Evolutionary conservation across 2,329 filamentous ascomycete genomes (phyloP), one percentile per base, ranked within the genome.

Genomic region (Claviceps pazoutovae): DNA sequence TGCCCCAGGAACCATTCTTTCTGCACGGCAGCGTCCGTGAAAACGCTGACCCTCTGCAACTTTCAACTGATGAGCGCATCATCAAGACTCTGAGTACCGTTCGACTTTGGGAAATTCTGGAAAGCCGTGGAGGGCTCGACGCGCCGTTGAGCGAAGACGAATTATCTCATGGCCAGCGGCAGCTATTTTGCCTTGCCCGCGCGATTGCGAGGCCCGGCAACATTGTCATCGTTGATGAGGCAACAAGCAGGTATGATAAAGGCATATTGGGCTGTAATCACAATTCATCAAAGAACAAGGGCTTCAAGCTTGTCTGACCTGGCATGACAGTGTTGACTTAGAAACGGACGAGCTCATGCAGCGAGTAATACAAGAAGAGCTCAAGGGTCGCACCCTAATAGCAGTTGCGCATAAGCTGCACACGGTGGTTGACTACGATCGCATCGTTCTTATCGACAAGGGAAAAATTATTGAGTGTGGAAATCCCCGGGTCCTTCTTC

Each of bases 361-460:
- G 49, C 56, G 60, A 2, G 56, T 69, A 11, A 58, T 71, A 8
- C 53, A 51, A 1, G 52, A 61, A 1, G 61, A 68, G 48, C 67
- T 69, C 26, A 51, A 55, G 2, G 56, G 60, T 0, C 74, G 76
- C 54, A 84, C 82, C 0, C 71, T 85, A 16, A 63, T 72, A 17
- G 62, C 66, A 1, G 62, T 72, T n/a, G 67, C 63, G 0, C 70
- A 72, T 54, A 65, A 69, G 21, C 56, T 72, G n/a, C 63, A 68
- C 6, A 74, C 73, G 3, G 72, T 78, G 39, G 63, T 73, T 43
- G 71, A 73, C 53, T 76, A 73, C 60, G 75, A 79, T 58, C 66
- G 64, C 19, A 67, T 86, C 16, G 80, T 85, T 5, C 84, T 86
- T 57, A 82, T 83, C 3, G 82, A 86, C 62, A 80, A 80, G 42